These are phyloP conservation scores for Aspergillus kassunensis DNA, from an alignment of 495 filamentous ascomycete genomes.

Conservation along the genomic window DNA sequence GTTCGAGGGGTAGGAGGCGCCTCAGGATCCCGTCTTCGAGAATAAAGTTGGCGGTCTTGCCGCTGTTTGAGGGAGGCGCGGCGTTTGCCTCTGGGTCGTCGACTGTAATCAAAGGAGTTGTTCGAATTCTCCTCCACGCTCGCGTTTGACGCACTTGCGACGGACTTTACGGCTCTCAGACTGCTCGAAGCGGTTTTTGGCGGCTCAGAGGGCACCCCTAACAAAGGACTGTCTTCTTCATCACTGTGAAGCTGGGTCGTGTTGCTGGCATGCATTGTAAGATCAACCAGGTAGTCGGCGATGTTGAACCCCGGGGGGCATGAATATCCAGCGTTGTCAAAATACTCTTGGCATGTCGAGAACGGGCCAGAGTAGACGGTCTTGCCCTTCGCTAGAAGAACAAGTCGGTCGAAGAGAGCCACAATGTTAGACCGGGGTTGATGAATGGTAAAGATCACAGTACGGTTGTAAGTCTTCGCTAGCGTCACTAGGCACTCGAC, in stretches of 20 bases:
- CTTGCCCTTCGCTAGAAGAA: constrained; percentile 83
- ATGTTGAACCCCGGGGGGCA: constrained; percentile 99
- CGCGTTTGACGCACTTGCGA: constrained; percentile 71
- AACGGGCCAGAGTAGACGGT: constrained; percentile 93
- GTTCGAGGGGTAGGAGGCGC: constrained; percentile 55
- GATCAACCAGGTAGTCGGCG: constrained; percentile 92
- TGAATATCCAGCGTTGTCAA: constrained; percentile 81
- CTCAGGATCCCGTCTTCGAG: constrained; percentile 66
- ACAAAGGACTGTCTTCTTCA: constrained; percentile 44
- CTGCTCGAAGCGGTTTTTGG: constrained; percentile 79
- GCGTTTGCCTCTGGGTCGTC: constrained; percentile 62
- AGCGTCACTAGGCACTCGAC: constrained; percentile 93
- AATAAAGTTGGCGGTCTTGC: constrained; percentile 88
- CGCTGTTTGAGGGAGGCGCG: constrained; percentile 71
- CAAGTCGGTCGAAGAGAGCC: constrained; percentile 90
- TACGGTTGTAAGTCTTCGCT: constrained; percentile 92
- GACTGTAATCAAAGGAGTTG: constrained; percentile 53
- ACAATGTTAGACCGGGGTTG: constrained; percentile 99
- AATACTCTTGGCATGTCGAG: constrained; percentile 85
- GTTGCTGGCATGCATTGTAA: constrained; percentile 87
- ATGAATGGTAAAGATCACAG: constrained; percentile 97
- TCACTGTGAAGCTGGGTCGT: constrained; percentile 53
- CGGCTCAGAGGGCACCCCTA: constrained; percentile 37
- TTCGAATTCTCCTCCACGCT: constrained; percentile 56
- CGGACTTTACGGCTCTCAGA: constrained; percentile 83